Conservation (phyloP, 306 rosid genomes). For the Citrullus amarus region DNA sequence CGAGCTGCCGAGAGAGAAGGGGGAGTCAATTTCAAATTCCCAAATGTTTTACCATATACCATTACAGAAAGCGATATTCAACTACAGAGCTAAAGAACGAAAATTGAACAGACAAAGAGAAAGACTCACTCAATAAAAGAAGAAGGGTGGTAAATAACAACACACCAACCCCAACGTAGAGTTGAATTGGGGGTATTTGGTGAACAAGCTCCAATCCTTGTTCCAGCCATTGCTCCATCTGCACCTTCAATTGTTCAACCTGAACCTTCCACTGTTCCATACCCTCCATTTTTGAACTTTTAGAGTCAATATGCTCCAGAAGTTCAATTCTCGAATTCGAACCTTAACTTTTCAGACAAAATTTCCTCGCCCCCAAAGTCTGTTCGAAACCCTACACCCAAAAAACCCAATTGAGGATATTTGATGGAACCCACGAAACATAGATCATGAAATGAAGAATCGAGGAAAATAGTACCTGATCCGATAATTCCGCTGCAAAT, state of each 20-base stretch:
- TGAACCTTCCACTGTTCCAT: conserved; percentile 9
- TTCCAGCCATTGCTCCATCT: conserved; percentile 5
- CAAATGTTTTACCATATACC: not conserved
- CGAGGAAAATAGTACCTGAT: not conserved
- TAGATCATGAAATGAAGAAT: not conserved
- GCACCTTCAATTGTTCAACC: conserved; percentile 8
- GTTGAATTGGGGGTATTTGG: conserved; percentile 14
- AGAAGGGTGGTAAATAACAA: not conserved
- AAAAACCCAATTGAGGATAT: not conserved
- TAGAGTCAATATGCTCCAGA: not conserved
- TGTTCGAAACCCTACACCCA: not conserved
- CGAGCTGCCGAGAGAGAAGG: conserved; percentile 35
- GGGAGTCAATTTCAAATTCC: not conserved
- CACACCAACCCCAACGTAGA: conserved; percentile 12
- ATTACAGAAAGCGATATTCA: not conserved
- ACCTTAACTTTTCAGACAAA: not conserved
- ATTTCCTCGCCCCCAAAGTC: not conserved
- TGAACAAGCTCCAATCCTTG: conserved; percentile 4
- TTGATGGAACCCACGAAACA: not conserved
- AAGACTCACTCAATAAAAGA: conserved; percentile 8
- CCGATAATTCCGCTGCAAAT: not conserved
- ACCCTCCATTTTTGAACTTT: not conserved
- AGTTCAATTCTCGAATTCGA: not conserved
- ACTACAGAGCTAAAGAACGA: not conserved
- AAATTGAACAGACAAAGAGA: not conserved